phyloP scores from a whole-genome alignment of 2,329 filamentous ascomycete genomes.

The Calonectria pseudoturangicola region DNA sequence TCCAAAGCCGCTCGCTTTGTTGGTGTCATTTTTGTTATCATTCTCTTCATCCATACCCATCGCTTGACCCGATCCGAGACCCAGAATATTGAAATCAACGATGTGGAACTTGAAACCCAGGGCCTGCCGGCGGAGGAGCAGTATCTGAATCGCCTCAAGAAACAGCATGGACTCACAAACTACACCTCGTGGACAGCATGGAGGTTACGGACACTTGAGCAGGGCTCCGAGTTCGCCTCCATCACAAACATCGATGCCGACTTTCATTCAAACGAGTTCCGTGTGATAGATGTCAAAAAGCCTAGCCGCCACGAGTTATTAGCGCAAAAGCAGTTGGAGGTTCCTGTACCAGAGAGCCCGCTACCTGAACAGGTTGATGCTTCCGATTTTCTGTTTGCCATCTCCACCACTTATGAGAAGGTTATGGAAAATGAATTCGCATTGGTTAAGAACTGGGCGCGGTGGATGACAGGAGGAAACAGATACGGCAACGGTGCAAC shows the following conservation, averaged over 20 bases:
- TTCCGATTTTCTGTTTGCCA: conserved; percentile 64
- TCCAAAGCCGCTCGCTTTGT: conserved; percentile 52
- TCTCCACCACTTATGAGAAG: conserved; percentile 65
- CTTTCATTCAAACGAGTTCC: conserved; percentile 57
- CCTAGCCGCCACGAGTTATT: conserved; percentile 54
- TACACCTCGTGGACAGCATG: conserved; percentile 60
- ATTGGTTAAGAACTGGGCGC: conserved; percentile 65
- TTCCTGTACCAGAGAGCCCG: conserved; percentile 58
- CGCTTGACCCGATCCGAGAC: conserved; percentile 40
- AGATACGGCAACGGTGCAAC: conserved; percentile 65
- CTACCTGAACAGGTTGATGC: conserved; percentile 60
- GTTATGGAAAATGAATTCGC: conserved; percentile 62
- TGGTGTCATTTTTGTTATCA: conserved; percentile 51
- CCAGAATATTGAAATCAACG: conserved; percentile 17
- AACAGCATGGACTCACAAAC: conserved; percentile 55
- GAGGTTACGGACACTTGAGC: conserved; percentile 56
- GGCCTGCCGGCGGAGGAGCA: conserved; percentile 57
- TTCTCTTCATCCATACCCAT: conserved; percentile 52
- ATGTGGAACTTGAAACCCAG: conserved; percentile 44
- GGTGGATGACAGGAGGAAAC: conserved; percentile 66
- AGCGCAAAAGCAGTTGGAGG: conserved; percentile 56
- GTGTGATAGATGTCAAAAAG: conserved; percentile 52
- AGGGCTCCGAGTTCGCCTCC: conserved; percentile 53
- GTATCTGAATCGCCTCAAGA: conserved; percentile 56
- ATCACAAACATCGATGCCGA: conserved; percentile 56